Evolutionary conservation across 2,329 filamentous ascomycete genomes (phyloP).

Genomic region (Neonectria faginata): DNA sequence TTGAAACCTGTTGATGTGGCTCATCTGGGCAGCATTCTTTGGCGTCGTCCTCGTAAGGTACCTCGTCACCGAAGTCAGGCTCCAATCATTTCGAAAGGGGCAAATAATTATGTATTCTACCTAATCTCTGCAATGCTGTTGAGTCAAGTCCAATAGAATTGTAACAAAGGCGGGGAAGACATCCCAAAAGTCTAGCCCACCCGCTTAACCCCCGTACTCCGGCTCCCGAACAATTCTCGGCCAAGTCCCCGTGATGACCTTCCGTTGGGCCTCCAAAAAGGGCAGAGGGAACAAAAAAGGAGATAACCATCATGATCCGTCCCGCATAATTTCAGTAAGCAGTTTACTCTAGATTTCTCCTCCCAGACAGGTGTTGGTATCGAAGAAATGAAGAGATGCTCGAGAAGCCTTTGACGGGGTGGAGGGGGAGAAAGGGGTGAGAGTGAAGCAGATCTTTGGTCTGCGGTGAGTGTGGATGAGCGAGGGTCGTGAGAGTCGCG

Average conservation of each 20-base stretch:
- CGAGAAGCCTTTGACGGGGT: conserved; percentile 22
- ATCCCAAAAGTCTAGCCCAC: conserved; percentile 25
- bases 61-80: neutral
- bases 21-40: neutral
- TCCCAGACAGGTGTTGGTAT: conserved; percentile 52
- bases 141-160: conserved; percentile 31
- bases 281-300: conserved; percentile 1
- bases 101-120: conserved; percentile 45
- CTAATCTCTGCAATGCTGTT: conserved; percentile 40
- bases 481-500: conserved; percentile 26
- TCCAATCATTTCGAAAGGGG: conserved; percentile 8
- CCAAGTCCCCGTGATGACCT: neutral
- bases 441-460: conserved; percentile 7
- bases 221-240: conserved; percentile 10
- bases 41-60: too few relatives aligned
- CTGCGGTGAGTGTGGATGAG: conserved; percentile 23
- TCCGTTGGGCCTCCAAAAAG: conserved; percentile 7
- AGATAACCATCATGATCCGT: conserved; percentile 33
- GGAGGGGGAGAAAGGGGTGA: conserved; percentile 2
- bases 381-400: conserved; percentile 49
- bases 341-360: conserved; percentile 51
- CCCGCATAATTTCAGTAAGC: conserved; percentile 46
- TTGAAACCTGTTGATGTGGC: too few relatives aligned
- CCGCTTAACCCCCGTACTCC: conserved; percentile 13
- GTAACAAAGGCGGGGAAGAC: conserved; percentile 20